phyloP scores from a whole-genome alignment of 2,329 filamentous ascomycete genomes.

The Scytalidium lignicola region DNA sequence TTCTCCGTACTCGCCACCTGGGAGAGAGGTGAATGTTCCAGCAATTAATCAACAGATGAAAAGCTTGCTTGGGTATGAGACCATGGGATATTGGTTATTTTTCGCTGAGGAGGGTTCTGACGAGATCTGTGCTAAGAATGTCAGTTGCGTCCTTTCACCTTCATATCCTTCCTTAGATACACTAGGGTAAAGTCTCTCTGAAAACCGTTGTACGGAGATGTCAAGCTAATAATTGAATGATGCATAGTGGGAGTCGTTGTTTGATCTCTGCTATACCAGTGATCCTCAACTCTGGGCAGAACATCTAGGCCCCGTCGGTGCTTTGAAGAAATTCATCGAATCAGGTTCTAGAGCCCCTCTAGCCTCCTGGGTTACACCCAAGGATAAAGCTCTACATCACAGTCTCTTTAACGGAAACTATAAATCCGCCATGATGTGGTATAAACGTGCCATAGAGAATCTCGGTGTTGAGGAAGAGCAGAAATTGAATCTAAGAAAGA shows the following conservation, averaged over 20 bases:
- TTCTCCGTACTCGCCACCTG: slow-evolving; percentile 10
- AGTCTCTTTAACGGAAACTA: slow-evolving; percentile 8
- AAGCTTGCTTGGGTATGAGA: slow-evolving; percentile 10
- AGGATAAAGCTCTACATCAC: slow-evolving; percentile 8
- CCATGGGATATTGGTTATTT: slow-evolving; percentile 15
- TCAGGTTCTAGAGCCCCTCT: slow-evolving; percentile 1
- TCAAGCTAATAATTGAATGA: not conserved
- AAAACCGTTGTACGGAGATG: too few species aligned
- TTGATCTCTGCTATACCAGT: slow-evolving; percentile 9
- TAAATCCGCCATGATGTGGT: slow-evolving; percentile 9
- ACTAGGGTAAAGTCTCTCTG: too few species aligned
- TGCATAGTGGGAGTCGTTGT: slow-evolving; percentile 12
- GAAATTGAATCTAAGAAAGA: slow-evolving; percentile 4
- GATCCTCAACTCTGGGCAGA: slow-evolving; percentile 5
- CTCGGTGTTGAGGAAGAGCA: slow-evolving; percentile 10
- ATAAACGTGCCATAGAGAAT: slow-evolving; percentile 9
- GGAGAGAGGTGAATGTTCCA: slow-evolving; percentile 5
- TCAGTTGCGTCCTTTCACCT: not conserved
- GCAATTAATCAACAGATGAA: slow-evolving; percentile 10
- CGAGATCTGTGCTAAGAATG: slow-evolving; percentile 12
- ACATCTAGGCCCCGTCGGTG: slow-evolving; percentile 7
- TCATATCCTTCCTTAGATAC: too few species aligned
- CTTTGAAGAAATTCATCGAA: slow-evolving; percentile 5
- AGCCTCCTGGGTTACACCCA: slow-evolving; percentile 5
- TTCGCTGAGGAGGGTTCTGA: slow-evolving; percentile 9